These are phyloP conservation scores for Phytophthora colocasiae DNA, from an alignment of 352 stramenopile genomes.

Conservation along the genomic window DNA sequence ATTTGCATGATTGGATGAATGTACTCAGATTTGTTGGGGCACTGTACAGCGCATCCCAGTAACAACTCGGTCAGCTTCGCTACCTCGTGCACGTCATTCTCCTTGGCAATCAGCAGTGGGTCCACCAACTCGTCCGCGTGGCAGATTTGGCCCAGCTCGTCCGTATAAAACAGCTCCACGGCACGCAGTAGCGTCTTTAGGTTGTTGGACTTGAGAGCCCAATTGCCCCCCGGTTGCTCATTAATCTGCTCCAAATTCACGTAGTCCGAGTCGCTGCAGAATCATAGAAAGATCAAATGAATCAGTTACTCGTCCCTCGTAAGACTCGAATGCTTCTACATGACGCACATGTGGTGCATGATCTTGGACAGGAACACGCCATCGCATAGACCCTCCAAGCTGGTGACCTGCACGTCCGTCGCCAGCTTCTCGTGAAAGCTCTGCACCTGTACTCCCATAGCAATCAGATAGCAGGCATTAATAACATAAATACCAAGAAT, in stretches of 20 bases:
- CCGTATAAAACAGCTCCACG: conserved; percentile 85
- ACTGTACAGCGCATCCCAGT: conserved; percentile 82
- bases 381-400: conserved; percentile 72
- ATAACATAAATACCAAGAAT: neutral
- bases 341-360: conserved; percentile 86
- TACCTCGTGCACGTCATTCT: conserved; percentile 73
- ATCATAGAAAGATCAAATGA: neutral
- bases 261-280: conserved; percentile 75
- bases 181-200: conserved; percentile 78
- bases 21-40: conserved; percentile 81
- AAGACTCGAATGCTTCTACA: neutral
- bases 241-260: conserved; percentile 82
- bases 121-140: conserved; percentile 77
- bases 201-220: conserved; percentile 83
- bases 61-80: conserved; percentile 77
- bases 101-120: conserved; percentile 69
- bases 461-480: conserved; percentile 1
- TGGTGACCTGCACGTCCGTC: conserved; percentile 45
- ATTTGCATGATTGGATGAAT: conserved; percentile 89
- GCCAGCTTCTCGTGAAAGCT: conserved; percentile 73
- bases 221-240: conserved; percentile 63
- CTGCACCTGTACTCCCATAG: conserved; percentile 54
- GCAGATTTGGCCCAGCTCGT: conserved; percentile 82
- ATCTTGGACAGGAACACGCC: conserved; percentile 86
- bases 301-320: conserved; percentile 13